Evolutionary conservation across 2,329 filamentous ascomycete genomes (phyloP), one percentile per base, ranked within the genome.

Genomic region (Paecilomyces niveus): DNA sequence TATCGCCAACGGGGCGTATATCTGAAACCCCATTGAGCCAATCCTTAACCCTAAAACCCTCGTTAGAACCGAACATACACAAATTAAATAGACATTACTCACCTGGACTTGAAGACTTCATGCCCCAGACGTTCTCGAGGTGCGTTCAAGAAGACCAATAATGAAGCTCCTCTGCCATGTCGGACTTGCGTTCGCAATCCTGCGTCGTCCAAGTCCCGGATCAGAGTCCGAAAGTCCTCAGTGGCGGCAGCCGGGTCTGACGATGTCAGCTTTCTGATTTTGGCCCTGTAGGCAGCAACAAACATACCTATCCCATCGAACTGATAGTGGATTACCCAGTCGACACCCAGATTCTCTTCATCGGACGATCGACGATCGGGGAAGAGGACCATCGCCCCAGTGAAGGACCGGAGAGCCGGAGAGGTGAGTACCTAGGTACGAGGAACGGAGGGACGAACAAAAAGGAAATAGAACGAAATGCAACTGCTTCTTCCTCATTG

Each of bases 131-230:
- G 85, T 61, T 88, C 82, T 22, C 90, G 92, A 35, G 88, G 86
- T 50, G 95, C 85, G 69, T 88, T 89, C 69, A 92, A 83, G 71
- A 96, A 97, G 65, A 97, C 77, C 54, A 97, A 81, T 45, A 97
- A 78, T 2, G 90, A 90, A 58, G 84, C 81, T 29, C 86, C 83
- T 64, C 89, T 85, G 58, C 91, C 92, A 67, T 87, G 85, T 63
- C 94, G 89, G 55, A 96, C 92, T 76, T 97, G 91, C 9, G 90
- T 92, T 50, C 89, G 85, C 62, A 97, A 82, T n/a, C 93, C 92
- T 52, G 92, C 89, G 54, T 81, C 80, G 32, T 89, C 85, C 45
- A 99, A 83, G 45, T 86, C 84, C 67, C 89, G 79, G 67, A 96
- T 82, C 49, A 97, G 85, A 68, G 88, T 85, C 63, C 89, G 84